Evolutionary conservation across 2,329 filamentous ascomycete species (phyloP).

Genomic region (Fusarium metavorans): DNA sequence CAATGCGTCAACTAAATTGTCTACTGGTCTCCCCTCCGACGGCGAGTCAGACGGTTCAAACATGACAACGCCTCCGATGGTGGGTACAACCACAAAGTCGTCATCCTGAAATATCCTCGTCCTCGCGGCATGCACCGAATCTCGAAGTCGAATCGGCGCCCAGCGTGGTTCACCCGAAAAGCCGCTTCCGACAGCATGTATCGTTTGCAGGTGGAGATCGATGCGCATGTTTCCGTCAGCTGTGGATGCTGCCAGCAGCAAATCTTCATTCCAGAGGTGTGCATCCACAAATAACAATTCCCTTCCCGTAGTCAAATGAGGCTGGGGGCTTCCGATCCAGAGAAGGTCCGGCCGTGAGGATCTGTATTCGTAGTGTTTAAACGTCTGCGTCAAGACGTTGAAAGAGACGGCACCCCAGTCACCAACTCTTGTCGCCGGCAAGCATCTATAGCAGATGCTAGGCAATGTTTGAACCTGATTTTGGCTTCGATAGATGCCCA

Average conservation of each 20-base stretch:
- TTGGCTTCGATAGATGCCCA: constrained; percentile 25
- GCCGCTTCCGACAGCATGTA: constrained; percentile 7
- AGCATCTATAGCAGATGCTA: constrained; percentile 11
- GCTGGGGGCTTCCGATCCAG: neutral
- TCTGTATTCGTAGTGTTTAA: constrained; percentile 21
- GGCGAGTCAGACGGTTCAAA: constrained; percentile 1
- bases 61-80: constrained; percentile 15
- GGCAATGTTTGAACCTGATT: neutral
- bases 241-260: constrained; percentile 11
- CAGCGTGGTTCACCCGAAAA: neutral
- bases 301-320: neutral
- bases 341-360: constrained; percentile 7
- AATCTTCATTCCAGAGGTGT: constrained; percentile 28
- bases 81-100: constrained; percentile 27
- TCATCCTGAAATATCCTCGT: constrained; percentile 32
- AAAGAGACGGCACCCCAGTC: constrained; percentile 32
- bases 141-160: neutral
- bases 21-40: neutral
- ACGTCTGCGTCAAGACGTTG: constrained; percentile 32
- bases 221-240: neutral
- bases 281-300: neutral
- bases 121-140: neutral
- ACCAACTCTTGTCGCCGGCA: constrained; percentile 6
- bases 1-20: neutral
- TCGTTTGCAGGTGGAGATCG: neutral